Conservation (phyloP, 75 land plant genomes). For the Chamaecyparis obtusa region DNA sequence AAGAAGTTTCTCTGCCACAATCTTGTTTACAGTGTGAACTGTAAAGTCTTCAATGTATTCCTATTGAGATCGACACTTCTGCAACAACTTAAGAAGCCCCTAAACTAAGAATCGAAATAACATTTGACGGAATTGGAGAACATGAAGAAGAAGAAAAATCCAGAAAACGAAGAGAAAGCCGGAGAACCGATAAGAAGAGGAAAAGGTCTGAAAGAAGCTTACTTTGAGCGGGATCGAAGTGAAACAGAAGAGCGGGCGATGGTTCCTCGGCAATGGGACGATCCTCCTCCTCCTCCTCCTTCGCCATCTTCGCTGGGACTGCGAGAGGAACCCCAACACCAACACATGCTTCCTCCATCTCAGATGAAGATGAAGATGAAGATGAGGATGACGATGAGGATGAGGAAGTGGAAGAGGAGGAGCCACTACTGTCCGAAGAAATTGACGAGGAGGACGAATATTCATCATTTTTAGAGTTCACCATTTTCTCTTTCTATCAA, state of each 20-base stretch:
- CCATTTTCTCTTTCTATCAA: not conserved
- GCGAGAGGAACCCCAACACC: not conserved
- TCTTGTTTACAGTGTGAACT: not conserved
- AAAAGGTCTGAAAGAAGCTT: not conserved
- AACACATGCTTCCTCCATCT: not conserved
- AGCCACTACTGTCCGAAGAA: not conserved
- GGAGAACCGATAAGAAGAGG: too few species aligned
- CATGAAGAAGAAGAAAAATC: not conserved
- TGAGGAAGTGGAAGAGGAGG: not conserved
- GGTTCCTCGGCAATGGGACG: not conserved
- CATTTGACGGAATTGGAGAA: not conserved
- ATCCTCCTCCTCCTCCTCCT: not conserved
- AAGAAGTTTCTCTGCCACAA: too few species aligned
- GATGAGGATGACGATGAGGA: not conserved
- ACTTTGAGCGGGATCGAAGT: constrained; percentile 2
- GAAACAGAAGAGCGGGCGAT: not conserved
- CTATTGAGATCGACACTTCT: not conserved
- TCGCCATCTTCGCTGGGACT: not conserved
- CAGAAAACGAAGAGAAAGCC: not conserved
- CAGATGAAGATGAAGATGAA: not conserved
- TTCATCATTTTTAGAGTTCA: not conserved
- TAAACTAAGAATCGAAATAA: too few species aligned
- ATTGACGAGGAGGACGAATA: not conserved
- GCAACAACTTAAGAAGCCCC: not conserved
- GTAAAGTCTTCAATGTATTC: not conserved